Conservation (phyloP, 1,284 basidiomycete genomes). For the Irpex sp. region DNA sequence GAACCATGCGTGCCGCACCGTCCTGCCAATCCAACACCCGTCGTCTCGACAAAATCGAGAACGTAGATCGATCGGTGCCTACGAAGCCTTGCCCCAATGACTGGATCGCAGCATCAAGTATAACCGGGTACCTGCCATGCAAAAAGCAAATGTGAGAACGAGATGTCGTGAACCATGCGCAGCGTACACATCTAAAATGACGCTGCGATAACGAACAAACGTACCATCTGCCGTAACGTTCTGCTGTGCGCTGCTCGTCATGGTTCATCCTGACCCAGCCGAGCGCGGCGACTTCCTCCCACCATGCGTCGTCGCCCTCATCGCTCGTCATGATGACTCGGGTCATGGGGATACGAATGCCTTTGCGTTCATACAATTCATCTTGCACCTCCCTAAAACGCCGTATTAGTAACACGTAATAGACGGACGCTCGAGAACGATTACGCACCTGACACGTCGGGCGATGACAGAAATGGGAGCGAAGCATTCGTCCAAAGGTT, state of each 20-base stretch:
- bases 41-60: slow-evolving; percentile 59
- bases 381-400: slow-evolving; percentile 48
- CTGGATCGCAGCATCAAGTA: slow-evolving; percentile 71
- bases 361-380: slow-evolving; percentile 47
- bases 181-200: neutral
- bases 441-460: slow-evolving; percentile 42
- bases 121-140: slow-evolving; percentile 54
- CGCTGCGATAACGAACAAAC: slow-evolving; percentile 18
- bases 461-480: slow-evolving; percentile 55
- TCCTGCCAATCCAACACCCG: slow-evolving; percentile 63
- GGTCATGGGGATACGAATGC: slow-evolving; percentile 40
- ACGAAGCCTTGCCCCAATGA: slow-evolving; percentile 63
- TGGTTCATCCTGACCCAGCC: slow-evolving; percentile 67
- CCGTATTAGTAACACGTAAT: neutral
- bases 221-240: slow-evolving; percentile 57
- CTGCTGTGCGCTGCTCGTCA: slow-evolving; percentile 40
- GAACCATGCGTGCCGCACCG: slow-evolving; percentile 47
- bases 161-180: neutral
- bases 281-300: slow-evolving; percentile 50
- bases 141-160: neutral
- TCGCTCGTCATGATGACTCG: slow-evolving; percentile 73
- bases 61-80: slow-evolving; percentile 66
- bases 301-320: slow-evolving; percentile 63
- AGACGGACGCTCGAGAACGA: neutral
- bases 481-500: slow-evolving; percentile 52